Evolutionary conservation across 1,139 yeast species (phyloP).

Genomic region (Maudiozyma humilis): DNA sequence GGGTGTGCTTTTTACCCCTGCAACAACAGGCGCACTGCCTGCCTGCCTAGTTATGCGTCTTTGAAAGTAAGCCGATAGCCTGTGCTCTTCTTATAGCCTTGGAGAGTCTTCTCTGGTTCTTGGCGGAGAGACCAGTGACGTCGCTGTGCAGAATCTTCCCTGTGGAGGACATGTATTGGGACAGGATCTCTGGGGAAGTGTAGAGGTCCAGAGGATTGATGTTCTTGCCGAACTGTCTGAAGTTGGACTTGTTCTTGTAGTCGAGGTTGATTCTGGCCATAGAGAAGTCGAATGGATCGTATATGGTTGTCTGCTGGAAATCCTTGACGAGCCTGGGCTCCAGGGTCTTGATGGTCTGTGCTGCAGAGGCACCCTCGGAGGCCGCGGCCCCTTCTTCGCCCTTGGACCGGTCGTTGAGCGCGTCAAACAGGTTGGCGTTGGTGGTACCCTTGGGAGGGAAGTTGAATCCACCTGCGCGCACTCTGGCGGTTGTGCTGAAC

Average conservation of each 20-base stretch:
- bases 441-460: conserved; percentile 6
- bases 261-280: conserved; percentile 41
- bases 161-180: conserved; percentile 49
- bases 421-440: conserved; percentile 1
- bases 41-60: conserved; percentile 39
- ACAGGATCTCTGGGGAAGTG: conserved; percentile 55
- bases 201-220: conserved; percentile 60
- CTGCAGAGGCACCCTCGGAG: background rate
- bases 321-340: conserved; percentile 23
- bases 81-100: conserved; percentile 65
- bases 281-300: conserved; percentile 72
- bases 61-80: conserved; percentile 56
- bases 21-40: no score
- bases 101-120: conserved; percentile 55
- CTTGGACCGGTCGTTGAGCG: background rate
- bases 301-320: conserved; percentile 40
- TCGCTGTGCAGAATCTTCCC: conserved; percentile 63
- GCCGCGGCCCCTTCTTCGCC: background rate
- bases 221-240: conserved; percentile 32
- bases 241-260: conserved; percentile 18
- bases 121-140: conserved; percentile 54
- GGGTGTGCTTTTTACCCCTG: no score
- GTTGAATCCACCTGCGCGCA: background rate
- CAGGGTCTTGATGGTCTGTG: conserved; percentile 6
- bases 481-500: background rate